Base-by-base conservation (phyloP, 2,329 filamentous ascomycete genomes). In the Talaromyces sp. region DNA sequence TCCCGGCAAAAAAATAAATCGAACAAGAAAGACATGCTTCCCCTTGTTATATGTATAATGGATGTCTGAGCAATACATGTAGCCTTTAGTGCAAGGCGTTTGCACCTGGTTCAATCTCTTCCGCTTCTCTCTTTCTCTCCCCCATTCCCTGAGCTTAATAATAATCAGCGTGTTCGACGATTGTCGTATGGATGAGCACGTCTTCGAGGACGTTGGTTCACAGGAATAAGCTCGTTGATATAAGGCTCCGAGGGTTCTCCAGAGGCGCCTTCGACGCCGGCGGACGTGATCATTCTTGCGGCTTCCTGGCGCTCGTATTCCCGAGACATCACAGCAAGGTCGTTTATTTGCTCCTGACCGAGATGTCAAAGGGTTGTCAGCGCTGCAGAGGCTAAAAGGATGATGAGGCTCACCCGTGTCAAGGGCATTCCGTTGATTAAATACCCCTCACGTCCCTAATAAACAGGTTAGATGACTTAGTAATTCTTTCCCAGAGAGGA, bases 281-380 rank as follows among this genome's bases (percentile, higher is more conserved):
- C 66, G n/a, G 72, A 68, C 23, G 68, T 70, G 9, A 71, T 66
- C 78, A 81, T 81, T 27, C 79, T 72, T 51, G 78, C 70, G 8
- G 79, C 76, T 62, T 80, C 78, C 63, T 81, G 78, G 57, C 71
- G 72, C 66, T 82, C 79, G 65, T 81, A 82, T 65, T 81, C 77
- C 57, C 75, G 69, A 10, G 79, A 81, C 71, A 81, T 77, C 31
- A 70, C 69, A 57, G 74, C 73, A n/a, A 82, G 72, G 63, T 82
- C 79, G 62, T 81, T 76, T 63, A 82, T 81, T 78, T 82, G 79
- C 68, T 78, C 74, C 79, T 82, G 63, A 12, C 58, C 54, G 55
- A 53, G 33, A 60, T 51, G 63, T 60, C 62, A 65, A 50, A n/a
- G 8, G 28, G 2, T 23, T 54, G 31, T 55, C 28, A 27, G 52